phyloP scores from a whole-genome alignment of 75 land plant species.

The Cunninghamia lanceolata region DNA sequence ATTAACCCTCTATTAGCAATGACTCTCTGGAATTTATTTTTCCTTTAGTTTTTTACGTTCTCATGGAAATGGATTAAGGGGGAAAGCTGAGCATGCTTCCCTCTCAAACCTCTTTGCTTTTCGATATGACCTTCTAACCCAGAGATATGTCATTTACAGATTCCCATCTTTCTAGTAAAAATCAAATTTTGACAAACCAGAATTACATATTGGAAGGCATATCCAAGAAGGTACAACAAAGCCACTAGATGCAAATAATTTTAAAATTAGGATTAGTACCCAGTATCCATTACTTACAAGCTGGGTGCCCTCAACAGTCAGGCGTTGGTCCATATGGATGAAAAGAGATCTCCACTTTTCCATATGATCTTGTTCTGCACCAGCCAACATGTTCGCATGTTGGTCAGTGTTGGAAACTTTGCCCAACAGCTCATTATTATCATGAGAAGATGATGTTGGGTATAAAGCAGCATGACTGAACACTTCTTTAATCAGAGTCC shows the following conservation, averaged over 20 bases:
- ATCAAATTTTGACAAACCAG: not conserved
- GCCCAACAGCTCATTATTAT: not conserved
- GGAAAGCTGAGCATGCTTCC: not conserved
- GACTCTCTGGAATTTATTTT: not conserved
- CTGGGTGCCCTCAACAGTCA: slow-evolving; percentile 24
- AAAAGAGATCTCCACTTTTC: slow-evolving; percentile 34
- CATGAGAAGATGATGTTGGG: not conserved
- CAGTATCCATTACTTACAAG: slow-evolving; percentile 24
- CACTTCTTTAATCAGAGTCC: slow-evolving; percentile 30
- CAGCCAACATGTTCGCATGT: not conserved
- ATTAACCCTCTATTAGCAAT: not conserved
- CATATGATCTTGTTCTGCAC: slow-evolving; percentile 21
- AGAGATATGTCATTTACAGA: not conserved
- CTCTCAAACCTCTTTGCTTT: not conserved
- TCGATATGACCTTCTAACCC: not conserved
- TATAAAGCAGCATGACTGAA: slow-evolving; percentile 2
- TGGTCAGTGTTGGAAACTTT: not conserved
- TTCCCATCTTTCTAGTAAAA: not conserved
- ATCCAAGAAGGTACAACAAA: slow-evolving; percentile 2
- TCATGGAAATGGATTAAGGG: not conserved
- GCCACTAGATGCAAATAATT: not conserved
- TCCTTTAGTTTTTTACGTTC: not conserved
- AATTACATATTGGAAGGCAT: not conserved
- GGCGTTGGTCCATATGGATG: slow-evolving; percentile 35
- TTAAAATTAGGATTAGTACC: not conserved